Evolutionary conservation across 441 rosid genomes (phyloP).

Genomic region (Mallotus repandus): DNA sequence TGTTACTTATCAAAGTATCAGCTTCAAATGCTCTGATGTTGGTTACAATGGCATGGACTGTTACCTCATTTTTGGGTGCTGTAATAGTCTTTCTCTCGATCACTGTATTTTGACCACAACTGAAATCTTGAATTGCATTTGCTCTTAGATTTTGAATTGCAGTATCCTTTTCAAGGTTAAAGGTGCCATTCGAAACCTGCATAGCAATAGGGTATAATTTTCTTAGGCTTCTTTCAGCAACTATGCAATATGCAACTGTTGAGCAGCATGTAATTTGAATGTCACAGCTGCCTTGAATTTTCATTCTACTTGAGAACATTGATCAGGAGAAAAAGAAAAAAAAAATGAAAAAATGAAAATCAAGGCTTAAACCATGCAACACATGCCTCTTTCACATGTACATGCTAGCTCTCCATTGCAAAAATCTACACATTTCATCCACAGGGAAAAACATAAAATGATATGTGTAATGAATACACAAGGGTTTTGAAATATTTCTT

Average conservation of each 20-base stretch:
- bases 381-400: not conserved
- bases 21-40: slow-evolving; percentile 55
- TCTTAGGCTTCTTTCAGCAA: not conserved
- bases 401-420: not conserved
- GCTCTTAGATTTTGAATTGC: slow-evolving; percentile 49
- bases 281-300: not conserved
- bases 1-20: slow-evolving; percentile 33
- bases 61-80: slow-evolving; percentile 55
- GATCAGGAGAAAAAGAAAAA: too few relatives aligned
- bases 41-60: slow-evolving; percentile 60
- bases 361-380: not conserved
- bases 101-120: slow-evolving; percentile 55
- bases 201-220: not conserved
- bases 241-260: not conserved
- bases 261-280: not conserved
- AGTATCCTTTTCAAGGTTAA: slow-evolving; percentile 42
- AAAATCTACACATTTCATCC: not conserved
- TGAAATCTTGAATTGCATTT: slow-evolving; percentile 44
- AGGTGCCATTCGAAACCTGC: slow-evolving; percentile 48
- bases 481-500: too few relatives aligned
- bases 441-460: not conserved
- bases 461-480: not conserved
- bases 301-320: not conserved
- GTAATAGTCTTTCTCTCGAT: slow-evolving; percentile 42
- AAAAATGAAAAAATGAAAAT: not conserved